phyloP scores from a whole-genome alignment of 2,329 filamentous ascomycete genomes.

The Fusarium metavorans region DNA sequence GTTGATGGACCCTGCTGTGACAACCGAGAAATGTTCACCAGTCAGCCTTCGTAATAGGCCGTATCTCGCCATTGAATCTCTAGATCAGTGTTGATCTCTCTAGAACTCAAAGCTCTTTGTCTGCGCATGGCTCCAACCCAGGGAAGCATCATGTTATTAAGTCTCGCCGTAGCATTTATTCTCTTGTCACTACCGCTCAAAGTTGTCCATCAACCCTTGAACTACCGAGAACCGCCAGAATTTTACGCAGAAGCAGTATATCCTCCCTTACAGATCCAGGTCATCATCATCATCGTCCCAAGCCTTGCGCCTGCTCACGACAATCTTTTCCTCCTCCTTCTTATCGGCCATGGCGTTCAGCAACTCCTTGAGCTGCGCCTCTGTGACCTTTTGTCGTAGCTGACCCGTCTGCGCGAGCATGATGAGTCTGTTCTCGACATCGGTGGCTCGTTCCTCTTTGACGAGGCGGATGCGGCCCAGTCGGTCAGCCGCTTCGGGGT shows the following conservation, averaged over 20 bases:
- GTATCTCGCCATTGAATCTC: background rate
- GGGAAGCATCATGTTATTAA: background rate
- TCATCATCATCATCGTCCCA: slow-evolving; percentile 90
- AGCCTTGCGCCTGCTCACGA: slow-evolving; percentile 84
- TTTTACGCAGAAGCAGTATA: background rate
- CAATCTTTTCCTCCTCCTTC: slow-evolving; percentile 84
- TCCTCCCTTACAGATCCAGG: slow-evolving; percentile 65
- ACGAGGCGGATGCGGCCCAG: slow-evolving; percentile 95
- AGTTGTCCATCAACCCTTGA: background rate
- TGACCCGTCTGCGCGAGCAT: slow-evolving; percentile 91
- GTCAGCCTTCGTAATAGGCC: background rate
- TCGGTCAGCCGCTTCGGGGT: slow-evolving; percentile 92
- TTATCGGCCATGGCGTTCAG: slow-evolving; percentile 86
- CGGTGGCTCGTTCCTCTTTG: slow-evolving; percentile 88
- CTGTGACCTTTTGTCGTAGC: slow-evolving; percentile 87
- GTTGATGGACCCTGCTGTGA: background rate
- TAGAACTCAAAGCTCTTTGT: background rate
- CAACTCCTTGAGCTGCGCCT: slow-evolving; percentile 93
- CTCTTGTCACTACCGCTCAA: background rate
- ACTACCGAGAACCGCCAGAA: background rate
- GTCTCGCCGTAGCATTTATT: background rate
- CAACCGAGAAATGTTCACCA: background rate
- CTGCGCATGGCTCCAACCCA: background rate
- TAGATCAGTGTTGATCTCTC: background rate
- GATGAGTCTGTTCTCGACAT: slow-evolving; percentile 93